Percentiles rank a stretch among this genome's conserved stretches.
Conservation (phyloP, 1,284 basidiomycete genomes). For the Ceratobasidium sp. region DNA sequence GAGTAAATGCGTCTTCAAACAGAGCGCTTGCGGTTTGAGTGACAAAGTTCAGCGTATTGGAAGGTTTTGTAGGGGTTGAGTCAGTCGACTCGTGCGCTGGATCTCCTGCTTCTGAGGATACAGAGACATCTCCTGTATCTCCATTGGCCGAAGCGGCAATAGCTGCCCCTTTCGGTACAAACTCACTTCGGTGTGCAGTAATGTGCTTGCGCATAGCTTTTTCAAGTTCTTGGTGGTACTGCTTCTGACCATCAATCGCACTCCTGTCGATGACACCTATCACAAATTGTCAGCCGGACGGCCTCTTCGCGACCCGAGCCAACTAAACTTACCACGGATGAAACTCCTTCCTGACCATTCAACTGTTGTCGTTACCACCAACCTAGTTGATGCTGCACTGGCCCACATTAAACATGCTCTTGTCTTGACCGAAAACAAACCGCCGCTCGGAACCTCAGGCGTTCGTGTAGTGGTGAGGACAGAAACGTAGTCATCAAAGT, state of each 20-base stretch:
- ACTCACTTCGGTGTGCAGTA: conserved; percentile 86
- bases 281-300: not conserved
- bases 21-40: not conserved
- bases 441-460: conserved; percentile 93
- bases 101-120: conserved; percentile 19
- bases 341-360: conserved; percentile 98
- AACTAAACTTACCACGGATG: conserved; percentile 77
- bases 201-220: conserved; percentile 88
- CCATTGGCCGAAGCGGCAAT: conserved; percentile 51
- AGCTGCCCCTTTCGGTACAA: conserved; percentile 78
- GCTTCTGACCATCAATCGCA: conserved; percentile 91
- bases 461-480: conserved; percentile 91
- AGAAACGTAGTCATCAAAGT: conserved; percentile 85
- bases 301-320: not conserved
- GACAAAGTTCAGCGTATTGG: not conserved
- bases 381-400: conserved; percentile 75
- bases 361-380: conserved; percentile 89
- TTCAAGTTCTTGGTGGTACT: conserved; percentile 87
- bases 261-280: conserved; percentile 92
- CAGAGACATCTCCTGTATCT: conserved; percentile 32
- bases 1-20: conserved; percentile 15
- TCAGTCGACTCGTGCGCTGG: conserved; percentile 54
- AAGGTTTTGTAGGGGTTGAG: conserved; percentile 64
- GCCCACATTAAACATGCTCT: conserved; percentile 95
- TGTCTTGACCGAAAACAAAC: conserved; percentile 93